phyloP scores from a whole-genome alignment of 331 rosid species.

The Arachis monticola region DNA sequence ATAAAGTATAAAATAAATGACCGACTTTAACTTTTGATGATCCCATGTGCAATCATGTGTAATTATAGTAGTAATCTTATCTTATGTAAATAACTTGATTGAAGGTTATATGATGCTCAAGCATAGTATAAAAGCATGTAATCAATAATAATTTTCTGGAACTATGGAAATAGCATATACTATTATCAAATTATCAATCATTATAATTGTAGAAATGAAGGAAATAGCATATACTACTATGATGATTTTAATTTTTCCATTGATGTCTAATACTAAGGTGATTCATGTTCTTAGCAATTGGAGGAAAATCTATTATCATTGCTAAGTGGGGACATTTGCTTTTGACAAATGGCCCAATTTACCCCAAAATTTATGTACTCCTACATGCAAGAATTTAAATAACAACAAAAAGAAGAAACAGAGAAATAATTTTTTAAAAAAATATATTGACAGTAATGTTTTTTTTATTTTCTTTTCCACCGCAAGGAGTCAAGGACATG shows the following conservation, averaged over 20 bases:
- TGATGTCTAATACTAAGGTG: slow-evolving; percentile 7
- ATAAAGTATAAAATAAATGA: neutral
- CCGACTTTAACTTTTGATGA: slow-evolving; percentile 12
- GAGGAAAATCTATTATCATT: slow-evolving; percentile 42
- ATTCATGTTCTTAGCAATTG: slow-evolving; percentile 19
- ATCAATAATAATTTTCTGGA: slow-evolving; percentile 4
- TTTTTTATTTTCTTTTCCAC: neutral
- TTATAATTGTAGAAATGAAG: slow-evolving; percentile 23
- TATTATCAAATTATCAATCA: slow-evolving; percentile 27
- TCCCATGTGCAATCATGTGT: slow-evolving; percentile 7
- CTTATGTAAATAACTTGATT: slow-evolving; percentile 28
- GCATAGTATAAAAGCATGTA: slow-evolving; percentile 10
- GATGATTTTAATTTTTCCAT: slow-evolving; percentile 16
- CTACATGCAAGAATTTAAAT: neutral
- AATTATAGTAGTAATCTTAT: slow-evolving; percentile 7
- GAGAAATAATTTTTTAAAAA: too few relatives aligned
- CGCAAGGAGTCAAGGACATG: neutral
- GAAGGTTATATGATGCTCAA: slow-evolving; percentile 23
- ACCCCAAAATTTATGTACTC: too few relatives aligned
- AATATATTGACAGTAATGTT: too few relatives aligned
- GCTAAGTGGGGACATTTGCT: slow-evolving; percentile 34
- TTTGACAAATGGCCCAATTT: slow-evolving; percentile 20
- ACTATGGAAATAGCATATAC: neutral
- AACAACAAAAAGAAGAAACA: neutral
- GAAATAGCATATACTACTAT: slow-evolving; percentile 19